A percentile compares a stretch with the other conserved stretches of the same genome.
These are phyloP conservation scores for Aureobasidium lini DNA, from an alignment of 2,329 filamentous ascomycete genomes.

Conservation along the genomic window DNA sequence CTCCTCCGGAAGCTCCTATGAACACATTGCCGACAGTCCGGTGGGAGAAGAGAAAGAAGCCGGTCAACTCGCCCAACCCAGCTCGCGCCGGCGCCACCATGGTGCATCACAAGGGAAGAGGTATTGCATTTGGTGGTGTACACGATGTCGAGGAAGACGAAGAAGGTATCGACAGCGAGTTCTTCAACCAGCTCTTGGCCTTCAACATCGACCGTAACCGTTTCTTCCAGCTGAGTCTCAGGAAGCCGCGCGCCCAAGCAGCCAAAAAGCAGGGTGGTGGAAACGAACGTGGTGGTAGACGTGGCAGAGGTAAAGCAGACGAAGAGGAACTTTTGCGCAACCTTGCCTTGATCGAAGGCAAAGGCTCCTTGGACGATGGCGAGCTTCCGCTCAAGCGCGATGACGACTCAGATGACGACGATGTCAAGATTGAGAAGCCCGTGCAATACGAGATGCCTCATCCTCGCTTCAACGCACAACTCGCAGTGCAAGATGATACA, in stretches of 20 bases:
- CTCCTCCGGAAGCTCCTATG: constrained; percentile 57
- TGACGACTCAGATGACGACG: constrained; percentile 45
- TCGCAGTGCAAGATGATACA: constrained; percentile 85
- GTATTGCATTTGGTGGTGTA: constrained; percentile 89
- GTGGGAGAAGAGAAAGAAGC: constrained; percentile 91
- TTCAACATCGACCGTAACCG: constrained; percentile 95
- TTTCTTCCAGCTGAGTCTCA: constrained; percentile 76
- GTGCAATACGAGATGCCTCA: constrained; percentile 78
- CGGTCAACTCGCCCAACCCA: constrained; percentile 79
- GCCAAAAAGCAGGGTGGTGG: constrained; percentile 51
- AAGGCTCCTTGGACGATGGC: constrained; percentile 45
- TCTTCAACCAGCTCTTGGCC: constrained; percentile 85
- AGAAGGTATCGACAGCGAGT: constrained; percentile 93
- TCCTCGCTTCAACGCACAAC: constrained; percentile 79
- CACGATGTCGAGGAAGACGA: constrained; percentile 45
- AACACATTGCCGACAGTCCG: constrained; percentile 64
- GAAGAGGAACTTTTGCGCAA: constrained; percentile 87
- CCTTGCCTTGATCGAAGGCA: constrained; percentile 75
- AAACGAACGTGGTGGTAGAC: constrained; percentile 52
- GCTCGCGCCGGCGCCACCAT: constrained; percentile 83
- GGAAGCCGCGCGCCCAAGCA: constrained; percentile 62
- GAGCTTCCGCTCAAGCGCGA: constrained; percentile 22
- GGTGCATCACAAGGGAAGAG: constrained; percentile 86
- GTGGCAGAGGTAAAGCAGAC: constrained; percentile 76
- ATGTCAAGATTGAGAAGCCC: constrained; percentile 45